phyloP scores from a whole-genome alignment of 106 monocot genomes.

The Dendrobium nobile region DNA sequence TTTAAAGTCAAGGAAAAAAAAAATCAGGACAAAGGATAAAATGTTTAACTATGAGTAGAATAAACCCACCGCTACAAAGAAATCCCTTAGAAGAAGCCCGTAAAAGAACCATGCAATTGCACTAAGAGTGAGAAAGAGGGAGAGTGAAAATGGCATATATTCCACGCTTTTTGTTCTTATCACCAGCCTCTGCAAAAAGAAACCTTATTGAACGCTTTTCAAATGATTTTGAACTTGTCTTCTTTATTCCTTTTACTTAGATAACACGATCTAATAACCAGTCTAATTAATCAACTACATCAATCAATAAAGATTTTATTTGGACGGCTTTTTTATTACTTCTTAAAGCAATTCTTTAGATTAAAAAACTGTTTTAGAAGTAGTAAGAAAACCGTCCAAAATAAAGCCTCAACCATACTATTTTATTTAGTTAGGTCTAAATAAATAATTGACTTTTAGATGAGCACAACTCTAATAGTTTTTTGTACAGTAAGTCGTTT shows the following conservation, averaged over 20 bases:
- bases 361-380: no score
- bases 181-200: conserved; percentile 44
- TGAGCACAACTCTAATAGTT: background rate
- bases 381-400: no score
- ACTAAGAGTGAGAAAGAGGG: conserved; percentile 62
- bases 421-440: no score
- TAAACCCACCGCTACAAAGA: conserved; percentile 39
- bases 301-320: no score
- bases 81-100: conserved; percentile 41
- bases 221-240: background rate
- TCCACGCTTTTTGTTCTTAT: conserved; percentile 59
- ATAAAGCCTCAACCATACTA: no score
- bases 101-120: conserved; percentile 67
- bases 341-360: no score
- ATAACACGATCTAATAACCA: no score
- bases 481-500: background rate
- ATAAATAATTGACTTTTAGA: background rate
- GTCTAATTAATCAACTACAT: no score
- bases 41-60: background rate
- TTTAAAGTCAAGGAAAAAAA: background rate
- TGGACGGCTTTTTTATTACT: no score
- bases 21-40: background rate
- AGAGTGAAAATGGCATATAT: conserved; percentile 74
- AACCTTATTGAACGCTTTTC: background rate
- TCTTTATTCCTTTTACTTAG: no score